Percentiles rank a stretch among this genome's conserved stretches.
These are phyloP conservation scores for Myxozyma geophila DNA, from an alignment of 805 yeast genomes.

Conservation along the genomic window DNA sequence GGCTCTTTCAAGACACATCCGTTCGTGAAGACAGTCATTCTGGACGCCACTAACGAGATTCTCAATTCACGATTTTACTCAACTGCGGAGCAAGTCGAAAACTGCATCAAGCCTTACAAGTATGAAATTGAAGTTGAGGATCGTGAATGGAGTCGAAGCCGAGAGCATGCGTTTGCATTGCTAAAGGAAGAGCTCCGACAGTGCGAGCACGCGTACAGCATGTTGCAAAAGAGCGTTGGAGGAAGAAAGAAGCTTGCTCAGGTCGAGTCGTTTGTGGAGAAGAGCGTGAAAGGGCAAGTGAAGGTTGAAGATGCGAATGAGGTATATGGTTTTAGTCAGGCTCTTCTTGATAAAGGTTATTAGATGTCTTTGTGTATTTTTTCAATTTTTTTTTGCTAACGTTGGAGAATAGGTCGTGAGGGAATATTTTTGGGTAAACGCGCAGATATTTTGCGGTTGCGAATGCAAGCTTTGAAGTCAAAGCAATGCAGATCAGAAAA, in stretches of 20 bases:
- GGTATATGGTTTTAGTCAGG: conserved; percentile 81
- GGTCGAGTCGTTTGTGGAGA: conserved; percentile 68
- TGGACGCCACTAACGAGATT: conserved; percentile 82
- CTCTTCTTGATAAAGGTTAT: conserved; percentile 63
- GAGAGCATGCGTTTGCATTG: conserved; percentile 73
- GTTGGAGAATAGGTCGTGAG: conserved; percentile 56
- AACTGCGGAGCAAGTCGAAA: conserved; percentile 98
- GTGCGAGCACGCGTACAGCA: conserved; percentile 66
- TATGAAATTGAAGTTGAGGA: conserved; percentile 96
- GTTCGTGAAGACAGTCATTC: conserved; percentile 77
- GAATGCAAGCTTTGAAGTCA: conserved; percentile 76
- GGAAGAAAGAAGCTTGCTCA: conserved; percentile 74
- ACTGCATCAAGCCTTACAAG: conserved; percentile 96
- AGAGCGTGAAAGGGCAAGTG: conserved; percentile 28
- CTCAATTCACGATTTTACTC: conserved; percentile 78
- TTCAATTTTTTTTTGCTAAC: not conserved
- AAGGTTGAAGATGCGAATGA: conserved; percentile 56
- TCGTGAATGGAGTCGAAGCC: conserved; percentile 84
- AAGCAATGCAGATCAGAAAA: conserved; percentile 76
- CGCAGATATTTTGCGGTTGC: conserved; percentile 66
- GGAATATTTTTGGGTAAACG: conserved; percentile 82
- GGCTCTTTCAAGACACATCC: conserved; percentile 86
- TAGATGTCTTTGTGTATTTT: not conserved
- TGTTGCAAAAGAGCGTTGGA: conserved; percentile 73
- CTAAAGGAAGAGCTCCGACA: conserved; percentile 85